Percentiles rank a stretch among this genome's conserved stretches.
Conservation (phyloP, 768 basidiomycete genomes). For the Mycena amicta region DNA sequence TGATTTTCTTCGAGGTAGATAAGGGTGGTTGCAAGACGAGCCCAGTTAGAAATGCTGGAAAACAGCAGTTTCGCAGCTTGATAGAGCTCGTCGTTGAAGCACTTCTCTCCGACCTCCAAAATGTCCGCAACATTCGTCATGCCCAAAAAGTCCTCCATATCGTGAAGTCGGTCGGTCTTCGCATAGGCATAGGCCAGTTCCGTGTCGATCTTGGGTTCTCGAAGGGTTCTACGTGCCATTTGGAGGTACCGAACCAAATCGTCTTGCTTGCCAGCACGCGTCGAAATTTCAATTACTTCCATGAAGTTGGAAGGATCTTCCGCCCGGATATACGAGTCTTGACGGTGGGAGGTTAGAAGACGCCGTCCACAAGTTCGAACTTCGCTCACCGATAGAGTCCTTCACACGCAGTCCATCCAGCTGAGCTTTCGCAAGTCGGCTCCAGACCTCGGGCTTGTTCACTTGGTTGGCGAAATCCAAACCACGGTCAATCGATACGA, state of each 20-base stretch:
- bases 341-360: conserved; percentile 57
- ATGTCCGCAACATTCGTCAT: conserved; percentile 99
- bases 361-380: not conserved
- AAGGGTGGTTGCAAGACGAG: conserved; percentile 93
- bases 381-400: conserved; percentile 83
- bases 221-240: conserved; percentile 96
- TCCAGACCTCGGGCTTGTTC: conserved; percentile 97
- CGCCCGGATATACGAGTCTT: conserved; percentile 97
- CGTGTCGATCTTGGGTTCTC: conserved; percentile 97
- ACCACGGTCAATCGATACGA: conserved; percentile 96
- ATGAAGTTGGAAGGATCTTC: conserved; percentile 91
- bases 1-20: conserved; percentile 99
- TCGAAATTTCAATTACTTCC: conserved; percentile 95
- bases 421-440: conserved; percentile 96
- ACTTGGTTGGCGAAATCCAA: conserved; percentile 95
- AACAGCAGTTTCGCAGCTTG: conserved; percentile 96
- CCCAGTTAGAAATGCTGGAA: conserved; percentile 98
- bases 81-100: conserved; percentile 97
- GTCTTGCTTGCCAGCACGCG: conserved; percentile 87
- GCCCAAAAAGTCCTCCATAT: conserved; percentile 98
- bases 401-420: conserved; percentile 97
- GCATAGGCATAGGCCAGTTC: conserved; percentile 98
- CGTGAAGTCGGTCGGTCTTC: conserved; percentile 94
- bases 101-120: conserved; percentile 97
- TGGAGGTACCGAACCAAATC: conserved; percentile 97